Evolutionary conservation across 805 yeast species (phyloP).

Genomic region (Scheffersomyces lignosus): DNA sequence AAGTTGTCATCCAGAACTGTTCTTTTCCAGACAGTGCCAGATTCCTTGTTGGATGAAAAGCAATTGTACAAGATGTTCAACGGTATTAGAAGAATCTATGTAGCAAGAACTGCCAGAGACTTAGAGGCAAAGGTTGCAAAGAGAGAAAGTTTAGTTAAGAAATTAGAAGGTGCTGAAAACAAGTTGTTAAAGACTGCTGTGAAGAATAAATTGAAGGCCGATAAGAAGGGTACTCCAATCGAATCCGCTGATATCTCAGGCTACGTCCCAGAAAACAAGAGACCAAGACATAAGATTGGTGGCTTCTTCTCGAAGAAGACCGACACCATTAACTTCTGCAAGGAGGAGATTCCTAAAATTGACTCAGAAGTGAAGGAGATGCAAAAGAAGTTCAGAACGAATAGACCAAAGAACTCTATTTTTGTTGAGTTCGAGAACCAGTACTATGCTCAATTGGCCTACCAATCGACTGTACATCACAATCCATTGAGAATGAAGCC

Average conservation of each 20-base stretch:
- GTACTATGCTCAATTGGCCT: conserved; percentile 72
- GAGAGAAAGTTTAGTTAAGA: conserved; percentile 59
- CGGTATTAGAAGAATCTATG: conserved; percentile 82
- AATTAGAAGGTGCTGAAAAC: conserved; percentile 68
- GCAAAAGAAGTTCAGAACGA: conserved; percentile 49
- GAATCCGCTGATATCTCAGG: conserved; percentile 47
- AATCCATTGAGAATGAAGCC: conserved; percentile 65
- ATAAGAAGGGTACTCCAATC: conserved; percentile 58
- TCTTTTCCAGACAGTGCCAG: conserved; percentile 81
- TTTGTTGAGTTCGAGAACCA: conserved; percentile 79
- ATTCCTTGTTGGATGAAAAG: conserved; percentile 65
- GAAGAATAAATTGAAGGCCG: conserved; percentile 61
- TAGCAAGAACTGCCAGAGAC: conserved; percentile 62
- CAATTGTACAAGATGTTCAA: conserved; percentile 74
- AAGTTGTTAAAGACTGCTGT: conserved; percentile 59
- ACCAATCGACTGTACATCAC: conserved; percentile 63
- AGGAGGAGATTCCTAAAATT: conserved; percentile 55
- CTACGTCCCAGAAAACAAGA: conserved; percentile 64
- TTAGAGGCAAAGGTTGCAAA: conserved; percentile 56
- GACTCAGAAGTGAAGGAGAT: conserved; percentile 56
- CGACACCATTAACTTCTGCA: conserved; percentile 60
- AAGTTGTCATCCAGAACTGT: conserved; percentile 78
- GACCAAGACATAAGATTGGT: conserved; percentile 58
- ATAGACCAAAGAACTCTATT: conserved; percentile 72
- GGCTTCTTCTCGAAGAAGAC: conserved; percentile 54